Evolutionary conservation across 306 rosid genomes (phyloP).

Genomic region (Dalbergia cultrata): DNA sequence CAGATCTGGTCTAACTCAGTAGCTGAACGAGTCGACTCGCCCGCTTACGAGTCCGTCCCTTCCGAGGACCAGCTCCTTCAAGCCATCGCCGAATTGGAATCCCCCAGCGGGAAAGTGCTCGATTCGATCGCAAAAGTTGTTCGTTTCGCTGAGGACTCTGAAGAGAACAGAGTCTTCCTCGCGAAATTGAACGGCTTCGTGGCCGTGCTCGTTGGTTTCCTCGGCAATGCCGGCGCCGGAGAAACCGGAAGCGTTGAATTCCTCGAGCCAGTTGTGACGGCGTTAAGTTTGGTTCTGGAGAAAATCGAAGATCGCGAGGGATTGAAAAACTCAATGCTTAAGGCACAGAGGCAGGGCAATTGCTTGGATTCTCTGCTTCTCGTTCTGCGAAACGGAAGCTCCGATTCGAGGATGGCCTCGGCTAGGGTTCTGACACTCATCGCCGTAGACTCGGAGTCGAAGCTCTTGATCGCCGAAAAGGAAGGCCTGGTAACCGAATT

Average conservation of each 20-base stretch:
- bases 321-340: conserved; percentile 52
- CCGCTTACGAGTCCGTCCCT: conserved; percentile 58
- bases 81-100: conserved; percentile 46
- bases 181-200: conserved; percentile 57
- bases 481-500: conserved; percentile 66
- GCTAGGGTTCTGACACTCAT: conserved; percentile 60
- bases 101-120: background rate
- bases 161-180: conserved; percentile 67
- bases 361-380: conserved; percentile 60
- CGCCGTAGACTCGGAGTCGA: conserved; percentile 68
- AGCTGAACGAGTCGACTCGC: conserved; percentile 52
- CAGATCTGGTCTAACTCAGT: conserved; percentile 92
- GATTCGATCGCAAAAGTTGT: conserved; percentile 61
- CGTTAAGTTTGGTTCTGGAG: conserved; percentile 54
- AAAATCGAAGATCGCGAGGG: conserved; percentile 56
- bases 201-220: conserved; percentile 58
- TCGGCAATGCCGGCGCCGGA: conserved; percentile 63
- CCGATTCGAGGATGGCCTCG: conserved; percentile 59
- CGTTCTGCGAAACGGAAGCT: conserved; percentile 62
- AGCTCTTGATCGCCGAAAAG: conserved; percentile 68
- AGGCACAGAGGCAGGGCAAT: conserved; percentile 22
- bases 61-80: conserved; percentile 53
- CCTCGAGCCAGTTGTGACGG: conserved; percentile 57
- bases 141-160: conserved; percentile 63
- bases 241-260: conserved; percentile 36